A percentile compares a stretch with the other conserved stretches of the same genome.
Conservation (phyloP, 208 protist species). For the Vickermania ingenoplastis region DNA sequence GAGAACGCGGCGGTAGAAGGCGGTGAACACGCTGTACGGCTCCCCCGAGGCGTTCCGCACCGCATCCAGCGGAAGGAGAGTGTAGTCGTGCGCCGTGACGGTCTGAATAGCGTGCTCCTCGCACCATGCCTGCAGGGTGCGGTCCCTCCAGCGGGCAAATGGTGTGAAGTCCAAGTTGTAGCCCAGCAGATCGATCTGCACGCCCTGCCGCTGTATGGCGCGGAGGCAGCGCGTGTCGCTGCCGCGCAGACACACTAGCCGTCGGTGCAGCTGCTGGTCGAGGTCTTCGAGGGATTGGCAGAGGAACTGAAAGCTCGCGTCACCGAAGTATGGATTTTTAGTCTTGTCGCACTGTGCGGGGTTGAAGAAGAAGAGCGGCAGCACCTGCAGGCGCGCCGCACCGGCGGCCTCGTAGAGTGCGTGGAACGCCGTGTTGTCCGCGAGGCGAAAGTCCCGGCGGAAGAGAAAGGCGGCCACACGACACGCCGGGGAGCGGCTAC, state of each 20-base stretch:
- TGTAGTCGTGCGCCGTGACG: conserved; percentile 44
- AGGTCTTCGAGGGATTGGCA: conserved; percentile 52
- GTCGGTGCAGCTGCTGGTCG: conserved; percentile 39
- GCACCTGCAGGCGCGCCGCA: conserved; percentile 14
- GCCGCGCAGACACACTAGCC: conserved; percentile 55
- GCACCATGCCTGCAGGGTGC: conserved; percentile 28
- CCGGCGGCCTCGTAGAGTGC: conserved; percentile 19
- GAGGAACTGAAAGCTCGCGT: conserved; percentile 58
- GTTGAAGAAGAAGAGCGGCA: conserved; percentile 78
- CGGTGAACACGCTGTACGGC: conserved; percentile 71
- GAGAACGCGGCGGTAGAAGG: conserved; percentile 50
- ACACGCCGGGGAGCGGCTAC: conserved; percentile 3
- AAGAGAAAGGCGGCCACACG: conserved; percentile 63
- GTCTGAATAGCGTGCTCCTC: conserved; percentile 12
- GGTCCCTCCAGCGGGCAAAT: conserved; percentile 48
- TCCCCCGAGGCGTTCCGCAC: conserved; percentile 21
- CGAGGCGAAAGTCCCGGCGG: conserved; percentile 49
- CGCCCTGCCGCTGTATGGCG: conserved; percentile 21
- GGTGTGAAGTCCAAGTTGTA: conserved; percentile 74
- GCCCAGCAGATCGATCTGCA: conserved; percentile 33
- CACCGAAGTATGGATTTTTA: conserved; percentile 61
- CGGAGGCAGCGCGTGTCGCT: conserved; percentile 35
- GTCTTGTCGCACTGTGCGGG: conserved; percentile 42
- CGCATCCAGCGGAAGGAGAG: conserved; percentile 30
- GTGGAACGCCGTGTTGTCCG: conserved; percentile 61